Conservation (phyloP, 192 early-diverging fungal genomes). For the Entomortierella beljakovae region DNA sequence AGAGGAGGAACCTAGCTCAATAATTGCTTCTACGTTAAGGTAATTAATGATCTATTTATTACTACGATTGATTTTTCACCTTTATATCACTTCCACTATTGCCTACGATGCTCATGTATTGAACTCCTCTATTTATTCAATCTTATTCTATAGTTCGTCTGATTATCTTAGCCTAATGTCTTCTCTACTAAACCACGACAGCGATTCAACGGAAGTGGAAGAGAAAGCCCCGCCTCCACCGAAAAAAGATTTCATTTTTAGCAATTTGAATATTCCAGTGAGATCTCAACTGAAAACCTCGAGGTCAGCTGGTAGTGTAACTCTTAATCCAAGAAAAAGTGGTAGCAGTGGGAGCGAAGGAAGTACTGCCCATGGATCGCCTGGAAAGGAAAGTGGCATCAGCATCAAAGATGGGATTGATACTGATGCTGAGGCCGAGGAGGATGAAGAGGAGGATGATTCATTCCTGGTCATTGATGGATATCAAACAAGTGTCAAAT, state of each 20-base stretch:
- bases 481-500: slow-evolving; percentile 40
- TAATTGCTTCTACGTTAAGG: slow-evolving; percentile 89
- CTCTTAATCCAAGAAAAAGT: slow-evolving; percentile 21
- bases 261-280: background rate
- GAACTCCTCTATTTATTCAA: too few relatives aligned
- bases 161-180: slow-evolving; percentile 57
- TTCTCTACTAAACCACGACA: slow-evolving; percentile 25
- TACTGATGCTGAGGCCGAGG: slow-evolving; percentile 11
- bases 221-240: slow-evolving; percentile 25
- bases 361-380: slow-evolving; percentile 23
- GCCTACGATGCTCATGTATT: too few relatives aligned
- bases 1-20: slow-evolving; percentile 90
- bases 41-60: too few relatives aligned
- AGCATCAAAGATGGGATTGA: background rate
- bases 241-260: slow-evolving; percentile 16
- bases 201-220: background rate
- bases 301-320: slow-evolving; percentile 31
- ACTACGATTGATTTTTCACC: too few relatives aligned
- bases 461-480: slow-evolving; percentile 48
- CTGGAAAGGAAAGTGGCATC: background rate
- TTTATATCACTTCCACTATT: too few relatives aligned
- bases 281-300: slow-evolving; percentile 17
- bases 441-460: slow-evolving; percentile 34
- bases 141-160: slow-evolving; percentile 54
- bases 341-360: slow-evolving; percentile 35